Evolutionary conservation across 306 rosid genomes (phyloP).

Genomic region (Quercus bicolor): DNA sequence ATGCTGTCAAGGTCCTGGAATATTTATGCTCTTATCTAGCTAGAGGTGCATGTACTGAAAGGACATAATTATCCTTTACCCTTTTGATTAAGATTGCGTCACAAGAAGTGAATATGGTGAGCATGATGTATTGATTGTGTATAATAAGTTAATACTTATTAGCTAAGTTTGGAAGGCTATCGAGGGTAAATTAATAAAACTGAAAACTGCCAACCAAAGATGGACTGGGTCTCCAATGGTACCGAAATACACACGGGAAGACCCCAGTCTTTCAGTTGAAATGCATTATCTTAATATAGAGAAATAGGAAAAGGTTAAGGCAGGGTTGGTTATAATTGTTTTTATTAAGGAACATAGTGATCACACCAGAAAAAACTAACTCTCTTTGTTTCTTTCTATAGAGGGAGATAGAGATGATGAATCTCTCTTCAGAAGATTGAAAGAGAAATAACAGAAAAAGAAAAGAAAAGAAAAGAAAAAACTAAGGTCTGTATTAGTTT

Average conservation of each 20-base stretch:
- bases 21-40: too few species aligned
- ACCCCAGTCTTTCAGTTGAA: background rate
- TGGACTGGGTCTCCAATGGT: background rate
- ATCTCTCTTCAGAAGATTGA: background rate
- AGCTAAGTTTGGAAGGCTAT: too few species aligned
- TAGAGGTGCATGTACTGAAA: too few species aligned
- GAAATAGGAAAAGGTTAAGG: background rate
- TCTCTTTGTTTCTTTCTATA: background rate
- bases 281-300: background rate
- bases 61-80: too few species aligned
- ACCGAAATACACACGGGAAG: background rate
- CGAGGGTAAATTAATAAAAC: background rate
- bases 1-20: too few species aligned
- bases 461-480: too few species aligned
- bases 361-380: conserved; percentile 1
- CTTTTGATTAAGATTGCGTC: too few species aligned
- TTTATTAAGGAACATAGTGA: background rate
- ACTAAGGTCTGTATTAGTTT: background rate
- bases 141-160: too few species aligned
- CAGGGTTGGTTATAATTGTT: background rate
- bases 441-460: background rate
- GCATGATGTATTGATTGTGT: too few species aligned
- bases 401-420: background rate
- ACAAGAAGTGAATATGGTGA: too few species aligned
- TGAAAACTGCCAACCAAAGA: background rate